Base-by-base conservation (phyloP, 2,329 filamentous ascomycete genomes). In the Sporothrix humicola region DNA sequence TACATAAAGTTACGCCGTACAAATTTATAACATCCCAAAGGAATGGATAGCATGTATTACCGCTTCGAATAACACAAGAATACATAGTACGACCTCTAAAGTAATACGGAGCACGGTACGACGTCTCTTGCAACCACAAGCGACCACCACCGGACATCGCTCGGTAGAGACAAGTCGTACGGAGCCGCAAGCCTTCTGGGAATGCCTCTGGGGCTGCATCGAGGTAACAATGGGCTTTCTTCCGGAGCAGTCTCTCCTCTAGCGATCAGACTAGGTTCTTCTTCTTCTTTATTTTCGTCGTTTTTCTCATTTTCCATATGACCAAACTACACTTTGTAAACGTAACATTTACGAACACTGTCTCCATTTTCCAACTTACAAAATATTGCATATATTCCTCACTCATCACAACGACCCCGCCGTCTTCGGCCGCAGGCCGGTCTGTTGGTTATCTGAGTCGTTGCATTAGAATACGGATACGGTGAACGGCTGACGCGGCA, bases 361-460 rank as follows among this genome's bases (percentile, higher is more conserved):
- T 26, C 23, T 26, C 23, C 31, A 37, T 37, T 37, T 37, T 6
- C 31, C 31, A 37, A 37, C 31, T 37, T 37, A 37, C 31, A 37
- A 37, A 37, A 37, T 37, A 37, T 7, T 37, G 31, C 4, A 37
- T 37, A 37, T 37, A 6, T 37, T 37, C 31, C 4, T 37, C 31
- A 37, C 31, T 37, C 31, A 37, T 7, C 31, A 37, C 3, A 54
- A 17, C 10, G 13, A 31, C 12, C 23, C 23, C 58, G 15, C 58
- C 58, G 58, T 37, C 58, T 42, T 63, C 58, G 58, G 58, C 42
- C 15, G 58, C 58, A 63, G 58, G 31, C 58, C 37, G 58, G 58
- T 17, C 37, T 63, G 59, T 63, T 63, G 59, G 59, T n/a, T 9
- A 37, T 63, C 56, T 8, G 26, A 26, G 20, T 52, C 15, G 48